Percentiles rank a stretch among this genome's conserved stretches.
Evolutionary conservation across 2,329 filamentous ascomycete species (phyloP).

Genomic region (Phaeosphaeriaceae sp.): DNA sequence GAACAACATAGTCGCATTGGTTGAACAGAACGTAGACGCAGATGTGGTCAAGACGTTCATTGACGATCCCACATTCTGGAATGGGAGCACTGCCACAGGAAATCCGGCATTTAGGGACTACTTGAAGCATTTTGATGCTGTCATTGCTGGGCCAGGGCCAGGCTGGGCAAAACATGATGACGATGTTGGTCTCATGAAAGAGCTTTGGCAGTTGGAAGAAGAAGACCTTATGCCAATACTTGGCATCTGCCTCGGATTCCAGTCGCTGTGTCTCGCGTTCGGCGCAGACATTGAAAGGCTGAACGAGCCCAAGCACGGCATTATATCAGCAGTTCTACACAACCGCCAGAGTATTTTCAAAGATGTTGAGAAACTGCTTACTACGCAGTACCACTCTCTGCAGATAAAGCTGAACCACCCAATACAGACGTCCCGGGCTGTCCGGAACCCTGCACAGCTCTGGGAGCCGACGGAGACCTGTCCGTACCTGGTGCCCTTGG

Average conservation of each 20-base stretch:
- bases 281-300: conserved; percentile 72
- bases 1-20: conserved; percentile 87
- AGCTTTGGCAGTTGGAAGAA: conserved; percentile 73
- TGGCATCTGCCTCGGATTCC: conserved; percentile 89
- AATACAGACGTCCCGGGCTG: conserved; percentile 32
- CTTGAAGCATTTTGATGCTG: conserved; percentile 73
- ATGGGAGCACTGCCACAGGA: conserved; percentile 4
- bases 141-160: conserved; percentile 90
- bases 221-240: conserved; percentile 74
- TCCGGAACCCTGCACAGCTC: conserved; percentile 48
- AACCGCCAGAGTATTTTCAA: conserved; percentile 69
- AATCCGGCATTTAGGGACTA: conserved; percentile 52
- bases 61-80: conserved; percentile 50
- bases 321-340: conserved; percentile 74
- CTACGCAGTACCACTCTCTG: conserved; percentile 78
- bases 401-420: conserved; percentile 54
- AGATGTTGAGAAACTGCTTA: conserved; percentile 65
- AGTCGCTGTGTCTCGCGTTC: conserved; percentile 75
- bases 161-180: conserved; percentile 73
- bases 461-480: conserved; percentile 50
- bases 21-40: conserved; percentile 72
- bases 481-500: conserved; percentile 52
- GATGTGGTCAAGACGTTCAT: conserved; percentile 76
- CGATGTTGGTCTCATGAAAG: conserved; percentile 84
- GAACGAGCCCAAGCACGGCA: conserved; percentile 79